phyloP scores from a whole-genome alignment of 768 basidiomycete species.

The Collybiopsis confluens region DNA sequence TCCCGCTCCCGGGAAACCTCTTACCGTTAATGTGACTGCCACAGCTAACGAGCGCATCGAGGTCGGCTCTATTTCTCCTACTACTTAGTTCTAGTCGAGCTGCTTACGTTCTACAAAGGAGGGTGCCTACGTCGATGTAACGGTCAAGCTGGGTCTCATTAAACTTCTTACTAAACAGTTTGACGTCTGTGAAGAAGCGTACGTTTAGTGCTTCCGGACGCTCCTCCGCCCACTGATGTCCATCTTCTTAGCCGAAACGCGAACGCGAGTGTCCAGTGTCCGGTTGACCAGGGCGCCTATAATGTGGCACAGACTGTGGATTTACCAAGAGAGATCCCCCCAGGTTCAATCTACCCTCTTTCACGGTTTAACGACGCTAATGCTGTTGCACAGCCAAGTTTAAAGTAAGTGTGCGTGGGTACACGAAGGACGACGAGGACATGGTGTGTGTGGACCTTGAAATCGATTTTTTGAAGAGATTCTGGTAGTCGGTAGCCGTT shows the following conservation, averaged over 20 bases:
- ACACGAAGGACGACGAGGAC: slow-evolving; percentile 66
- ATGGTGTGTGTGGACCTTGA: slow-evolving; percentile 78
- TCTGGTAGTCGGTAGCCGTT: slow-evolving; percentile 20
- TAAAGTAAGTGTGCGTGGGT: slow-evolving; percentile 61
- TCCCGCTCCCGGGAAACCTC: slow-evolving; percentile 78
- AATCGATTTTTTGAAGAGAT: slow-evolving; percentile 66
- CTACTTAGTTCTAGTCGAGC: not conserved
- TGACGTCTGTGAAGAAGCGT: slow-evolving; percentile 94
- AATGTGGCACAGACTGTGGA: slow-evolving; percentile 77
- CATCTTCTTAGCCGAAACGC: slow-evolving; percentile 54
- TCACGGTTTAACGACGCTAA: too few relatives aligned
- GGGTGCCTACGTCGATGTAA: slow-evolving; percentile 86
- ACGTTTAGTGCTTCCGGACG: slow-evolving; percentile 29
- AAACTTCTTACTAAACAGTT: slow-evolving; percentile 83
- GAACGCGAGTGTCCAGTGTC: slow-evolving; percentile 78
- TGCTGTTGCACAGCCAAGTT: slow-evolving; percentile 68
- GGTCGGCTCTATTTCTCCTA: slow-evolving; percentile 36
- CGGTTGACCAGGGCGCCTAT: slow-evolving; percentile 70
- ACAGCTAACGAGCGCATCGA: slow-evolving; percentile 54
- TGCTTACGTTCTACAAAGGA: slow-evolving; percentile 44
- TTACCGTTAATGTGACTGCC: slow-evolving; percentile 82
- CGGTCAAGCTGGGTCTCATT: slow-evolving; percentile 90
- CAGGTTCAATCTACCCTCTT: too few relatives aligned
- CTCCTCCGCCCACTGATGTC: not conserved
- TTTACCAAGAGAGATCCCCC: slow-evolving; percentile 89